Percentiles rank a stretch among this genome's conserved stretches.
Evolutionary conservation across 805 yeast species (phyloP).

Genomic region (Myxozyma geophila): DNA sequence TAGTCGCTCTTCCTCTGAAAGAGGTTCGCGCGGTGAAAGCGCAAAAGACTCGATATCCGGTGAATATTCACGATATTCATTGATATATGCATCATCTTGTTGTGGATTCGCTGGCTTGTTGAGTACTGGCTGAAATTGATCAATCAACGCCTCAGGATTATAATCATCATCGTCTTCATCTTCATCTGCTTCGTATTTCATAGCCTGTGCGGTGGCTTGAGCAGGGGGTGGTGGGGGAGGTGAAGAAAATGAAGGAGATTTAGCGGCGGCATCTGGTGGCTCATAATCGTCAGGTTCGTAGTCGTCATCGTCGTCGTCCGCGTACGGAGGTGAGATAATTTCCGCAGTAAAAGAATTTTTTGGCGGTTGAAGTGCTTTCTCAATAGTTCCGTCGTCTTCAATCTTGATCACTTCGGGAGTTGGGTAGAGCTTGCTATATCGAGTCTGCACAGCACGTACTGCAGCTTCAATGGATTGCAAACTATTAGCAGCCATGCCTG

Average conservation of each 20-base stretch:
- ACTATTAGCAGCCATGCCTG: constrained; percentile 64
- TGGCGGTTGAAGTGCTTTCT: neutral
- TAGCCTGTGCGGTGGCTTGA: constrained; percentile 2
- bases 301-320: constrained; percentile 43
- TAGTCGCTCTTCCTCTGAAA: constrained; percentile 60
- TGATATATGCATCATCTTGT: constrained; percentile 7
- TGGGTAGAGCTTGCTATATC: constrained; percentile 27
- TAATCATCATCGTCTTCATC: constrained; percentile 20
- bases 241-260: constrained; percentile 44
- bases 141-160: constrained; percentile 19
- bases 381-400: constrained; percentile 18
- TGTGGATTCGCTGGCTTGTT: constrained; percentile 4
- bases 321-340: constrained; percentile 26
- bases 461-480: constrained; percentile 63
- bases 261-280: constrained; percentile 33
- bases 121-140: constrained; percentile 23
- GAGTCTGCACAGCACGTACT: constrained; percentile 57
- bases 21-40: constrained; percentile 40
- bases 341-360: neutral
- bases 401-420: constrained; percentile 17
- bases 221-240: constrained; percentile 51
- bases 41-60: constrained; percentile 15
- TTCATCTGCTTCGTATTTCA: constrained; percentile 6
- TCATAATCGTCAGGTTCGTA: constrained; percentile 39
- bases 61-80: constrained; percentile 20